Base-by-base conservation (phyloP, 2,329 filamentous ascomycete genomes). In the Cucurbitaria berberidis region DNA sequence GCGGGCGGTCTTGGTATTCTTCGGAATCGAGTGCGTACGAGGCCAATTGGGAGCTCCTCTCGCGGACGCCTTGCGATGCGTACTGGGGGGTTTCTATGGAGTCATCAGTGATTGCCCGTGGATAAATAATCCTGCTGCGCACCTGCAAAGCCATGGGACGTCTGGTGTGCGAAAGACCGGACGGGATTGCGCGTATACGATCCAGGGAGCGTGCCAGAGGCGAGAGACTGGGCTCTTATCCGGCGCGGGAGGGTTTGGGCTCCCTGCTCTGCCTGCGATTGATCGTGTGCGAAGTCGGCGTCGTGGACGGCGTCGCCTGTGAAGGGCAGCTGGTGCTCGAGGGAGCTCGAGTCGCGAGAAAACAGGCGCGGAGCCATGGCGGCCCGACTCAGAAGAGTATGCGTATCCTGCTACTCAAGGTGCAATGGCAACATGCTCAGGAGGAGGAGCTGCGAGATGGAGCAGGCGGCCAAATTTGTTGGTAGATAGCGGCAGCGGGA, bases 1-100 rank as follows among this genome's bases (percentile, higher is more conserved):
- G 60, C 22, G 57, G 59, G 4, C 62, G 62, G 56, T 62, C 62
- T 45, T 69, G 69, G 59, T 72, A 74, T 29, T 66, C 52, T 35
- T 70, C 71, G 35, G 73, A 61, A 38, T 69, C 73, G 67, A 96
- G 82, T 44, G 91, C 87, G 71, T 93, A 91, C 16, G 86, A 91
- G 38, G 92, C 92, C 51, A 96, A 81, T 75, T 96, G 91, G 45
- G 91, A 90, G 2, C 92, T 96, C 70, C 95, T 89, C 75, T 95
- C 88, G 59, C 92, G 88, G 35, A 96, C 89, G 60, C 87, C 89
- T 53, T 87, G 86, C 29, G 82, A 83, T 34, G 90, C 89, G 74
- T 90, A 90, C 64, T 90, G 85, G 16, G 86, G 83, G 63, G 85
- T 89, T 69, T 93, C 89, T 75, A 77, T 81, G 84, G 59, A 22